Percentiles rank a stretch among this genome's conserved stretches.
Conservation (phyloP, 495 filamentous ascomycete genomes). For the Aspergillus incahuasiensis region DNA sequence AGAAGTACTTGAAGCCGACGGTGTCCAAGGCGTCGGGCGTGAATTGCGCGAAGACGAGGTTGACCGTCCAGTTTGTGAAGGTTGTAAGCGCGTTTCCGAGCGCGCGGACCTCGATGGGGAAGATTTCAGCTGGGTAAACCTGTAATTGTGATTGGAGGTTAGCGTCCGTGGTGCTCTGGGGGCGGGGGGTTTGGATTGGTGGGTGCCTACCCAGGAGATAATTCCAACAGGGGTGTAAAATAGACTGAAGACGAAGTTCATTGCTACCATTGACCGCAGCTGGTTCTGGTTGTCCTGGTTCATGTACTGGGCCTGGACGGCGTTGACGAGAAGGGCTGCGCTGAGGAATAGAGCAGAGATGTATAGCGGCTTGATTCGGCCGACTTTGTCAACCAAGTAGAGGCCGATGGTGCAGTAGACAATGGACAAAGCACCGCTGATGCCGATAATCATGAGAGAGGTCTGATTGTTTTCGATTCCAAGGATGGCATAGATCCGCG, state of each 20-base stretch:
- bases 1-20: conserved; percentile 47
- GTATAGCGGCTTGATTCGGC: conserved; percentile 16
- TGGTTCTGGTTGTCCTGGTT: conserved; percentile 8
- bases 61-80: conserved; percentile 48
- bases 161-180: neutral
- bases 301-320: conserved; percentile 13
- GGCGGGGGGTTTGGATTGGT: neutral
- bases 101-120: conserved; percentile 47
- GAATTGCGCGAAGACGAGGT: conserved; percentile 48
- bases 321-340: conserved; percentile 13
- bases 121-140: conserved; percentile 54
- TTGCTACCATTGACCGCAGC: conserved; percentile 16
- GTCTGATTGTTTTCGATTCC: conserved; percentile 45
- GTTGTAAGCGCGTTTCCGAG: conserved; percentile 48
- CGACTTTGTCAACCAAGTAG: conserved; percentile 12
- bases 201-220: conserved; percentile 38
- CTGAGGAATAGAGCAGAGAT: conserved; percentile 8
- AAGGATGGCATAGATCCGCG: conserved; percentile 46
- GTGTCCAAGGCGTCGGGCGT: conserved; percentile 43
- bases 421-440: conserved; percentile 39
- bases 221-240: conserved; percentile 31
- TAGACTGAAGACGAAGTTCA: conserved; percentile 20
- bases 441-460: conserved; percentile 46
- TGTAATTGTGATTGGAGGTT: conserved; percentile 27
- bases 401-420: conserved; percentile 22